These are phyloP conservation scores for Agarophyton chilense DNA, from an alignment of 23 red algal species.

Conservation along the genomic window DNA sequence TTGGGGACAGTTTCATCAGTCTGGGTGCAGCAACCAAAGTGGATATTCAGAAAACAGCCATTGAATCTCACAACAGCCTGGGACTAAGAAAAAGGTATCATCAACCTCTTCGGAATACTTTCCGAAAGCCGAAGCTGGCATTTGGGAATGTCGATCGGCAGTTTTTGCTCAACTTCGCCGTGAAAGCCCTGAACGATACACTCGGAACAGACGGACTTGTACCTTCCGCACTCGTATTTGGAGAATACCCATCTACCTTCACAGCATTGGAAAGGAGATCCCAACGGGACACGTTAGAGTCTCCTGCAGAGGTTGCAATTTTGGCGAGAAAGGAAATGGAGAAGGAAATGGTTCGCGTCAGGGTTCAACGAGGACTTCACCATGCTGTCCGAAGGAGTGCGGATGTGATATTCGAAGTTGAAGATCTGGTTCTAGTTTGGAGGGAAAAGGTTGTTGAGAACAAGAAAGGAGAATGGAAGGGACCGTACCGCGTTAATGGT, in stretches of 20 bases:
- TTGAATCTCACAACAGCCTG: conserved; percentile 12
- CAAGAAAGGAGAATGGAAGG: conserved; percentile 22
- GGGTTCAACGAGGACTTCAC: background rate
- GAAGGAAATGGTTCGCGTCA: conserved; percentile 1
- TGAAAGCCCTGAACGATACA: conserved; percentile 31
- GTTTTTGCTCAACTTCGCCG: background rate
- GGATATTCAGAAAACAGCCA: background rate
- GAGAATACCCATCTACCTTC: conserved; percentile 2
- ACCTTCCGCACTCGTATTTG: conserved; percentile 40
- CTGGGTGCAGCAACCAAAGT: background rate
- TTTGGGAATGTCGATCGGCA: background rate
- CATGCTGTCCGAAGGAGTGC: background rate
- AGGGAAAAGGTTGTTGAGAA: conserved; percentile 50
- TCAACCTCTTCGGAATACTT: background rate
- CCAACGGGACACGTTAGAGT: background rate
- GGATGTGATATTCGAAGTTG: background rate
- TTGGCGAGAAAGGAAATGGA: conserved; percentile 10
- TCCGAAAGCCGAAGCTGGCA: conserved; percentile 3
- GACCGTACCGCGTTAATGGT: conserved; percentile 10
- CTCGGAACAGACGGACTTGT: conserved; percentile 7
- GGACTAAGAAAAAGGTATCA: background rate
- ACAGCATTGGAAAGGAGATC: too few species aligned
- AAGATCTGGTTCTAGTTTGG: conserved; percentile 38
- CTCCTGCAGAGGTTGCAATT: background rate
- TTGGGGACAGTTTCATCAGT: background rate